Evolutionary conservation across 768 basidiomycete genomes (phyloP).

Genomic region (Trametes villosa): DNA sequence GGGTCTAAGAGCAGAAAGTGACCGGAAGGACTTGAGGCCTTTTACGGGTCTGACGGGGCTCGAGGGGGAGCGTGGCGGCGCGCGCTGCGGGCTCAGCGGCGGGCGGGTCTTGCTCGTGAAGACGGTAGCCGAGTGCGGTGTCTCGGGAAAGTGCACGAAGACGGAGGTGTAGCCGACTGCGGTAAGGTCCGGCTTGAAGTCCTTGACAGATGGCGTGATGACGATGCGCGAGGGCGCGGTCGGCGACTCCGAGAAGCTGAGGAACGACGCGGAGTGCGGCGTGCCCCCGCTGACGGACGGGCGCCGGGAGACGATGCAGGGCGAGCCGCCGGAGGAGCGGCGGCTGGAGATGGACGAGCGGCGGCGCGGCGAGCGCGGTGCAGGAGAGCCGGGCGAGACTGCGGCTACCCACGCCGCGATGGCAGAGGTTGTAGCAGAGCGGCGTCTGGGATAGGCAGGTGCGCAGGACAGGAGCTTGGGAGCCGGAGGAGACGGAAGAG

Average conservation of each 20-base stretch:
- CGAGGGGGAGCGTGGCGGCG: slow-evolving; percentile 21
- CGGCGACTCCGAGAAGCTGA: slow-evolving; percentile 48
- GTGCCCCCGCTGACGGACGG: slow-evolving; percentile 46
- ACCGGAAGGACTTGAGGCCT: slow-evolving; percentile 51
- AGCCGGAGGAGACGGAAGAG: slow-evolving; percentile 30
- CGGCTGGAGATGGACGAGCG: slow-evolving; percentile 35
- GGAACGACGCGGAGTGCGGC: slow-evolving; percentile 50
- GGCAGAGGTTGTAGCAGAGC: slow-evolving; percentile 50
- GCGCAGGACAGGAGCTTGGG: slow-evolving; percentile 19
- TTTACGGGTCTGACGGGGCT: slow-evolving; percentile 27
- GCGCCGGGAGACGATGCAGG: slow-evolving; percentile 31
- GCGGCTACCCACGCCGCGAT: slow-evolving; percentile 66
- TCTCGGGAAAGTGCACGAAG: slow-evolving; percentile 61
- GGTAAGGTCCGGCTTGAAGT: slow-evolving; percentile 58
- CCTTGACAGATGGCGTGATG: slow-evolving; percentile 49
- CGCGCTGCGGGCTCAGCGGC: slow-evolving; percentile 22
- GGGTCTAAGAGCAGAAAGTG: slow-evolving; percentile 53
- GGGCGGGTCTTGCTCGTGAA: slow-evolving; percentile 19
- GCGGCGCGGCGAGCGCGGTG: slow-evolving; percentile 40
- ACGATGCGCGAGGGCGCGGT: slow-evolving; percentile 32
- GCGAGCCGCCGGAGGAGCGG: slow-evolving; percentile 39
- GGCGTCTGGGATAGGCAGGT: slow-evolving; percentile 29
- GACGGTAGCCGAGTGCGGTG: slow-evolving; percentile 41
- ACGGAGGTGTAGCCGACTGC: slow-evolving; percentile 67
- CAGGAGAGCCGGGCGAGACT: slow-evolving; percentile 74